Evolutionary conservation across 2,329 filamentous ascomycete genomes (phyloP), one percentile per base, ranked within the genome.

Genomic region (Colletotrichum simmondsii): DNA sequence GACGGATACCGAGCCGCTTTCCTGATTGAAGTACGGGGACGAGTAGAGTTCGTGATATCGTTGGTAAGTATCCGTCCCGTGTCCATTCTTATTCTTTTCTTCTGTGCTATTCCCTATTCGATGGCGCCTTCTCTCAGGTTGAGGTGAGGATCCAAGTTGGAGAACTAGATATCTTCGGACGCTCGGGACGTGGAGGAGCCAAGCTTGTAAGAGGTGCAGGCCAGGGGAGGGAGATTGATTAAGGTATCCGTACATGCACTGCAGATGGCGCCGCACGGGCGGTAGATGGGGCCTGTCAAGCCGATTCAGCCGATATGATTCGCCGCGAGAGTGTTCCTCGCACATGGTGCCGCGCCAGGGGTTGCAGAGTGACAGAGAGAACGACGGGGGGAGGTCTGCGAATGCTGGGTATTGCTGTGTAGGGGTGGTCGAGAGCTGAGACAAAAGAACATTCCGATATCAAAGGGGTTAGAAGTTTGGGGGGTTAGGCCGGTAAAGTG

Each of bases 191-290:
- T 61, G 35, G 58, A 37, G 24, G 5, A 37, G n/a, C 42, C 42
- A 19, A 49, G 19, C 19, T 26, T 65, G 61, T 42, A 32, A 52
- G 24, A 46, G 22, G 49, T 24, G 49, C n/a, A 14, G 35, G 46
- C 35, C 22, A 35, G 24, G 16, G 42, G 37, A 49, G 37, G 37
- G n/a, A 42, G 42, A 26, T 57, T 65, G 70, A 69, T 37, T 57
- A 62, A 52, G 37, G 26, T 62, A 49, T n/a, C 59, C 37, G 59
- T 49, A 30, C 37, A 30, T 22, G 42, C 16, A 14, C 64, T 37
- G 52, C 65, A 71, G 65, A 67, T 60, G 49, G 52, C 14, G 37
- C 70, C 64, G 72, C 69, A 71, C 57, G 35, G 71, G 67, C 66
- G 56, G 59, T 19, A 62, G 32, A 60, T 63, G 52, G 68, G 64